Conservation (phyloP, 129 eudicot species). For the Scalesia atractyloides region DNA sequence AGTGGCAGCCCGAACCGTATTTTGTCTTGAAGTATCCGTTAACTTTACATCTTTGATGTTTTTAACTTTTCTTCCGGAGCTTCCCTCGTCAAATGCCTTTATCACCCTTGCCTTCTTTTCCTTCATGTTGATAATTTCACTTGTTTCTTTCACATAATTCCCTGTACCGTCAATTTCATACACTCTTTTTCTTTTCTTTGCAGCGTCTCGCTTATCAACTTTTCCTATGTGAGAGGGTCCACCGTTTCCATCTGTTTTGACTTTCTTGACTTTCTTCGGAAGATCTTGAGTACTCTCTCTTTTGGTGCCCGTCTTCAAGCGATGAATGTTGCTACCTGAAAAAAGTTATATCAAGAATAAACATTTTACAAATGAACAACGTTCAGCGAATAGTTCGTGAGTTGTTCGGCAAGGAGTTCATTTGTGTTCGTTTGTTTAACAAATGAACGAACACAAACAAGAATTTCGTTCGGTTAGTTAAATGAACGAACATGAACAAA, state of each 20-base stretch:
- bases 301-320: slow-evolving; percentile 47
- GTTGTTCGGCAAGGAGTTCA: no score
- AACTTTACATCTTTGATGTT: slow-evolving; percentile 38
- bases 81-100: slow-evolving; percentile 58
- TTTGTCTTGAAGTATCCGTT: slow-evolving; percentile 48
- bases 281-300: slow-evolving; percentile 55
- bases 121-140: slow-evolving; percentile 46
- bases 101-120: slow-evolving; percentile 69
- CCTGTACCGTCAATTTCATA: slow-evolving; percentile 38
- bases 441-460: no score
- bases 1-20: slow-evolving; percentile 71
- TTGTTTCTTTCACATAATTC: slow-evolving; percentile 38
- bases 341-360: slow-evolving; percentile 17
- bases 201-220: slow-evolving; percentile 35
- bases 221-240: slow-evolving; percentile 35
- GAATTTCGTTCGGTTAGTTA: no score
- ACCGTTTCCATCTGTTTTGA: slow-evolving; percentile 41
- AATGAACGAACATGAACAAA: no score
- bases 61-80: slow-evolving; percentile 46
- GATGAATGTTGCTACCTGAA: slow-evolving; percentile 45
- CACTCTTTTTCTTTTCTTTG: slow-evolving; percentile 61
- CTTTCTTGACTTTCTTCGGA: slow-evolving; percentile 53
- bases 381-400: no score
- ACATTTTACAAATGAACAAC: not conserved
- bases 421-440: no score